A percentile compares a stretch with the other conserved stretches of the same genome.
Conservation (phyloP, 2,329 filamentous ascomycete species). For the Geoglossum cookeanum region DNA sequence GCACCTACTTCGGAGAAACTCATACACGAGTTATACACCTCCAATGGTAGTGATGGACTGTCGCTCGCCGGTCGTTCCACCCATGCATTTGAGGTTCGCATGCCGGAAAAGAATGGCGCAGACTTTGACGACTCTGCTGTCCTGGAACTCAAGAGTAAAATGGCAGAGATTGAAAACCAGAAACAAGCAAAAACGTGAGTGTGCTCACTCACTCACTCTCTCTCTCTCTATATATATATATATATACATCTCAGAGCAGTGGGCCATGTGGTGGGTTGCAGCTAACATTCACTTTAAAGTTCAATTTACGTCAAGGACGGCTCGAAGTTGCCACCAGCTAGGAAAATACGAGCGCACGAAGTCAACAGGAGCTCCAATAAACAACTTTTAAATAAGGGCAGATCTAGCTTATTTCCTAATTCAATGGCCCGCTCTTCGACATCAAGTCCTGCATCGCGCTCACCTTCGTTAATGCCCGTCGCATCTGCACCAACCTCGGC, state of each 20-base stretch:
- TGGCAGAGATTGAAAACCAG: constrained; percentile 38
- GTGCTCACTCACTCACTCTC: background rate
- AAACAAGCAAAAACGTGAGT: constrained; percentile 39
- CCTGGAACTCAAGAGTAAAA: constrained; percentile 36
- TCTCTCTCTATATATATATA: no score
- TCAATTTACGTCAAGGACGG: constrained; percentile 16
- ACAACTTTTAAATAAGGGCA: constrained; percentile 15
- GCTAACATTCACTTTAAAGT: constrained; percentile 11
- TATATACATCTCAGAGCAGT: no score
- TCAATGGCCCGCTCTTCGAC: constrained; percentile 11
- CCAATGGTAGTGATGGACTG: constrained; percentile 25
- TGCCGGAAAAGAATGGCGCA: constrained; percentile 30
- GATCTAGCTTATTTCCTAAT: background rate
- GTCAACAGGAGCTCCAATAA: constrained; percentile 5
- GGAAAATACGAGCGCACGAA: constrained; percentile 2
- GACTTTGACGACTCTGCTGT: constrained; percentile 39
- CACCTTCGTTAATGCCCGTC: constrained; percentile 11
- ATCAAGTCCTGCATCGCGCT: constrained; percentile 20
- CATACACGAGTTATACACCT: constrained; percentile 37
- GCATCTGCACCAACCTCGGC: constrained; percentile 10
- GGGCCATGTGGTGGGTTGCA: background rate
- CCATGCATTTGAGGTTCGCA: constrained; percentile 35
- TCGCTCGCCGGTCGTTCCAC: constrained; percentile 37
- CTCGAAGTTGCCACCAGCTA: constrained; percentile 8
- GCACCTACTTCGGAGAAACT: constrained; percentile 32